Conservation (phyloP, 2,329 filamentous ascomycete genomes). For the Pseudomassariella vexata region DNA sequence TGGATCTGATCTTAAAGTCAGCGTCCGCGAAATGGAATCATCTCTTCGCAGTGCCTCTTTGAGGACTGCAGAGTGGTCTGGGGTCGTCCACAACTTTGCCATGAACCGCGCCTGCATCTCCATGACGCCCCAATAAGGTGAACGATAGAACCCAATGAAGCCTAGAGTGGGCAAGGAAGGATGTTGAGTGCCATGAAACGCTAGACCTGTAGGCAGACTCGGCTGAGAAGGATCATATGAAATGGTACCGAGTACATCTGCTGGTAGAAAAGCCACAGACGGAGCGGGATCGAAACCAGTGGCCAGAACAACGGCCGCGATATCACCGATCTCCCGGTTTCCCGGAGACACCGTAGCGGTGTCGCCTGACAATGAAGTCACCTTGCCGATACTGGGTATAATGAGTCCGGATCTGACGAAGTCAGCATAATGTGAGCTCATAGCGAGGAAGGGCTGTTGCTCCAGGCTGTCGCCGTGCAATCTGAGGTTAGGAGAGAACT, state of each 20-base stretch:
- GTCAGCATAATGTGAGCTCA: slow-evolving; percentile 67
- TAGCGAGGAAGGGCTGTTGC: slow-evolving; percentile 59
- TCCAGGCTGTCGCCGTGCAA: slow-evolving; percentile 33
- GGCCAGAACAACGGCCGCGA: slow-evolving; percentile 66
- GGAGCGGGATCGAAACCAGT: slow-evolving; percentile 66
- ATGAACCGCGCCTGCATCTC: slow-evolving; percentile 77
- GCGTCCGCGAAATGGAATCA: slow-evolving; percentile 37
- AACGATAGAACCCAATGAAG: slow-evolving; percentile 79
- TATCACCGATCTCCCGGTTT: slow-evolving; percentile 37
- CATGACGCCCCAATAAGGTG: slow-evolving; percentile 81
- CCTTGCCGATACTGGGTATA: slow-evolving; percentile 41
- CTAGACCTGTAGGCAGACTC: slow-evolving; percentile 59
- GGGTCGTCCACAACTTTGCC: slow-evolving; percentile 49
- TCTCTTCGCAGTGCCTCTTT: slow-evolving; percentile 36
- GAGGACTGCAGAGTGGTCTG: slow-evolving; percentile 21
- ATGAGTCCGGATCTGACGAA: slow-evolving; percentile 65
- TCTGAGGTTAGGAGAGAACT: slow-evolving; percentile 37
- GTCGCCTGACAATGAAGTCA: slow-evolving; percentile 29
- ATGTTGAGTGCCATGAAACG: slow-evolving; percentile 61
- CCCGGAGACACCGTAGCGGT: slow-evolving; percentile 26
- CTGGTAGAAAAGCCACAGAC: slow-evolving; percentile 59
- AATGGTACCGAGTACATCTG: slow-evolving; percentile 48
- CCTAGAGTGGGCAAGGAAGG: slow-evolving; percentile 58
- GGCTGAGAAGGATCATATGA: slow-evolving; percentile 48
- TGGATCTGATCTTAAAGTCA: slow-evolving; percentile 45